Conservation (phyloP, 176 grass and related monocot genomes). For the Bolboschoenus planiculmis region DNA sequence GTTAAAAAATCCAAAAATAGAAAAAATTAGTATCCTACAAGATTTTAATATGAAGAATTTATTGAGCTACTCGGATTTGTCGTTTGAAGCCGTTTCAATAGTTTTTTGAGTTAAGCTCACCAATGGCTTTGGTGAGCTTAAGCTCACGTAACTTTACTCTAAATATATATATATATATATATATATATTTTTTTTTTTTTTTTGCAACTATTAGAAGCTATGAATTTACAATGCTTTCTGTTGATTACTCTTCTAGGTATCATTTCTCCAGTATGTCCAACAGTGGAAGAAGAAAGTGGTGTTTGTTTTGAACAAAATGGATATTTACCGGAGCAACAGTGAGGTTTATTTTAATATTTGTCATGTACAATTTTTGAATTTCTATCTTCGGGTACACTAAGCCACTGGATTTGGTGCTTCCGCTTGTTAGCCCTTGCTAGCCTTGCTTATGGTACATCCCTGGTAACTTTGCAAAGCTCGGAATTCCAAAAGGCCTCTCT, state of each 20-base stretch:
- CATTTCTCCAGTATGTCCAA: slow-evolving; percentile 81
- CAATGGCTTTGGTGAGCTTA: too few species aligned
- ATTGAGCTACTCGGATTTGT: too few species aligned
- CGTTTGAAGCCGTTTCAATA: too few species aligned
- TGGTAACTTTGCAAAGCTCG: not conserved
- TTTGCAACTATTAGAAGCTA: not conserved
- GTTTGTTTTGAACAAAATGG: slow-evolving; percentile 92
- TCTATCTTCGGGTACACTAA: not conserved
- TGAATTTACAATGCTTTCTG: slow-evolving; percentile 12
- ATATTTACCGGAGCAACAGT: slow-evolving; percentile 66
- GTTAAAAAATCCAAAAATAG: too few species aligned
- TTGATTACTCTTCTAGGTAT: slow-evolving; percentile 57
- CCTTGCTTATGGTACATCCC: not conserved
- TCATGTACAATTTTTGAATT: not conserved
- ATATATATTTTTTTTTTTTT: too few species aligned
- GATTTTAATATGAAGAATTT: too few species aligned
- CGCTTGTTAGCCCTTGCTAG: not conserved
- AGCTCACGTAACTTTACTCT: too few species aligned
- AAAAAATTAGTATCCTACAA: too few species aligned
- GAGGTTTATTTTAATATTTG: slow-evolving; percentile 54
- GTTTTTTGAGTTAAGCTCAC: too few species aligned
- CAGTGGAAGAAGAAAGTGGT: slow-evolving; percentile 99
- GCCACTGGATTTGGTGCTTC: not conserved
- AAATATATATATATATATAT: too few species aligned
- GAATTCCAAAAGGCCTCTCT: not conserved